Conservation (phyloP, 345 rosid species). For the Ricinus communis region DNA sequence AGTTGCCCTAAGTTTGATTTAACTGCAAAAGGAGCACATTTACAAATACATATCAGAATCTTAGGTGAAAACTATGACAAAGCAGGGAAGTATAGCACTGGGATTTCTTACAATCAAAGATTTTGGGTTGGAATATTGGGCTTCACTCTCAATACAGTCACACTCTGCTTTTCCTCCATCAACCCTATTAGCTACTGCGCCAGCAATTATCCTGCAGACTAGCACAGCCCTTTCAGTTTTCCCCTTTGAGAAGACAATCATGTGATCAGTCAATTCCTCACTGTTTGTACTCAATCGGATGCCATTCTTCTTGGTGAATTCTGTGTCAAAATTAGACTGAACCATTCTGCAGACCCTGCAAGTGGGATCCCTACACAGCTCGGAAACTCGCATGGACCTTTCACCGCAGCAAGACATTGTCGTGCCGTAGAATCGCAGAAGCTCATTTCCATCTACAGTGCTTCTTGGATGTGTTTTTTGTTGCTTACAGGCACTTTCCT, state of each 20-base stretch:
- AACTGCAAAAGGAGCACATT: not conserved
- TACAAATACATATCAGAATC: not conserved
- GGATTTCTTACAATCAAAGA: conserved; percentile 35
- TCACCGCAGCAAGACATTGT: conserved; percentile 40
- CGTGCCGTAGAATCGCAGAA: conserved; percentile 48
- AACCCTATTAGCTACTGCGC: conserved; percentile 12
- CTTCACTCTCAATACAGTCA: conserved; percentile 18
- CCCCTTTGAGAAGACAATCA: conserved; percentile 21
- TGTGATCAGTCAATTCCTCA: conserved; percentile 34
- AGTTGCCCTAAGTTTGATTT: not conserved
- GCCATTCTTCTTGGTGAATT: conserved; percentile 25
- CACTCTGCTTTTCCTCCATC: conserved; percentile 20
- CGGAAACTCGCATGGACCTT: conserved; percentile 23
- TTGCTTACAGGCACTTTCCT: conserved; percentile 31
- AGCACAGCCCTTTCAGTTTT: conserved; percentile 39
- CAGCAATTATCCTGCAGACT: conserved; percentile 45
- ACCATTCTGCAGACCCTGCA: conserved; percentile 45
- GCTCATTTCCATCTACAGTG: conserved; percentile 53
- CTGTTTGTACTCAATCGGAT: conserved; percentile 35
- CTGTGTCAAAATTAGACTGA: conserved; percentile 33
- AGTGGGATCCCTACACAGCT: conserved; percentile 38
- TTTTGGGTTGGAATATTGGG: conserved; percentile 9
- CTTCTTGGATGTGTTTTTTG: conserved; percentile 39
- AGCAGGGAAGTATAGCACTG: conserved; percentile 47
- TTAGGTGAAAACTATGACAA: conserved; percentile 45